Evolutionary conservation across 345 rosid genomes (phyloP).

Genomic region (Mallotus nudiflorus): DNA sequence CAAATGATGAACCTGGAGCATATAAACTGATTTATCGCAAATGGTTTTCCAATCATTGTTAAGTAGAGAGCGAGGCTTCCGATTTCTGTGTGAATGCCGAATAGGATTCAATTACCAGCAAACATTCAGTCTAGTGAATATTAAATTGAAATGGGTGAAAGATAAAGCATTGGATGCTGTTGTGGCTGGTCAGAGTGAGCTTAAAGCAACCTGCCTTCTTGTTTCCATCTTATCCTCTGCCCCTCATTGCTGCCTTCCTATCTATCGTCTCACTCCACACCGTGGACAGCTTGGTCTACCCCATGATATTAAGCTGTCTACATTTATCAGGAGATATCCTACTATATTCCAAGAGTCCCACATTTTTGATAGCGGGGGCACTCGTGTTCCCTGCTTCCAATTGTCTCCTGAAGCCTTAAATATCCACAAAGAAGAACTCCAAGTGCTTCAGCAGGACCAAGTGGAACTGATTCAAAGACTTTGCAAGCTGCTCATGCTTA

Average conservation of each 20-base stretch:
- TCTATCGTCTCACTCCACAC: slow-evolving; percentile 46
- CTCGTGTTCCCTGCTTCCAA: slow-evolving; percentile 67
- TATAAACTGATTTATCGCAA: background rate
- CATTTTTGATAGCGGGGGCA: slow-evolving; percentile 66
- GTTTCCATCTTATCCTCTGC: slow-evolving; percentile 58
- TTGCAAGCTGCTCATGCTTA: slow-evolving; percentile 76
- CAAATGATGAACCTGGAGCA: background rate
- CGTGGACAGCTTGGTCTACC: slow-evolving; percentile 73
- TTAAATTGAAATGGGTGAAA: slow-evolving; percentile 85
- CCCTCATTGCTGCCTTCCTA: slow-evolving; percentile 40
- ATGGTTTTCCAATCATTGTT: slow-evolving; percentile 39
- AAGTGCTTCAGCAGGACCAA: slow-evolving; percentile 27
- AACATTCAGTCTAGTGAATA: slow-evolving; percentile 57
- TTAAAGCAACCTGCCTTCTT: slow-evolving; percentile 53
- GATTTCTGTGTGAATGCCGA: slow-evolving; percentile 32
- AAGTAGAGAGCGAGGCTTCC: slow-evolving; percentile 15
- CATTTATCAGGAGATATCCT: slow-evolving; percentile 71
- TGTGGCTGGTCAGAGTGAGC: slow-evolving; percentile 53
- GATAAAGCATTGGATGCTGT: slow-evolving; percentile 64
- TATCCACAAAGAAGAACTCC: slow-evolving; percentile 44
- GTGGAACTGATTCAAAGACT: slow-evolving; percentile 49
- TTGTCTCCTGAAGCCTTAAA: slow-evolving; percentile 53
- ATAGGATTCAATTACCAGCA: slow-evolving; percentile 50
- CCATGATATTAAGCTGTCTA: slow-evolving; percentile 54
- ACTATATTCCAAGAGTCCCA: slow-evolving; percentile 52